Percentiles rank a stretch among this genome's conserved stretches.
phyloP scores from a whole-genome alignment of 2,329 filamentous ascomycete species.

The Ambrosiella beaveri region DNA sequence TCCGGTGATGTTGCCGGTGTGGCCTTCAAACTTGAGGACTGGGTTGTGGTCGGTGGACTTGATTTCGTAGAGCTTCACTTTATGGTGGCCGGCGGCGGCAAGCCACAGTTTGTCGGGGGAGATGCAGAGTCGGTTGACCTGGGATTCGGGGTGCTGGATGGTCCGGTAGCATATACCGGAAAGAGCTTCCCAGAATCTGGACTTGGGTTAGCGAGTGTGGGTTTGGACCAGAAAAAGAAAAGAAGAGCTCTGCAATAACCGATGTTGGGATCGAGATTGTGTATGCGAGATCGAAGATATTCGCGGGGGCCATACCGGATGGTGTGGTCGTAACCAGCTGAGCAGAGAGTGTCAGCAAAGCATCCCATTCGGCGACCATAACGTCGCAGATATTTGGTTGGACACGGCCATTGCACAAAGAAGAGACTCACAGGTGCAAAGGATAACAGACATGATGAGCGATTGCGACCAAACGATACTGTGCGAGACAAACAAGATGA shows the following conservation, averaged over 20 bases:
- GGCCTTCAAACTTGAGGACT: conserved; percentile 84
- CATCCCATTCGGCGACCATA: conserved; percentile 1
- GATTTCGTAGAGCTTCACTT: conserved; percentile 96
- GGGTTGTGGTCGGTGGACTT: conserved; percentile 95
- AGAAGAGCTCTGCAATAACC: conserved; percentile 9
- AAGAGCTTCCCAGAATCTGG: conserved; percentile 92
- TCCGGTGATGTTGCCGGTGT: conserved; percentile 89
- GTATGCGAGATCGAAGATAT: neutral
- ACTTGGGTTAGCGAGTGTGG: neutral
- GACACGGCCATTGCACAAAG: neutral
- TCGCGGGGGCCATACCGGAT: conserved; percentile 30
- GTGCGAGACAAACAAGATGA: neutral
- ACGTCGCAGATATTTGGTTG: neutral
- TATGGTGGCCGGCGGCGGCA: conserved; percentile 61
- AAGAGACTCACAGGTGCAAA: conserved; percentile 36
- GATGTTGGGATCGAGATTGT: neutral
- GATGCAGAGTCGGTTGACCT: conserved; percentile 96
- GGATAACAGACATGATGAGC: conserved; percentile 40
- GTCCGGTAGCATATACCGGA: conserved; percentile 96
- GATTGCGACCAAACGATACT: neutral
- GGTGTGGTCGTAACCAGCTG: conserved; percentile 46
- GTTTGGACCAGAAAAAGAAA: conserved; percentile 3
- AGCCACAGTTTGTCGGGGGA: conserved; percentile 95
- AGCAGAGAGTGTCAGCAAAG: neutral
- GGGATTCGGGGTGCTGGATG: conserved; percentile 93